Evolutionary conservation across 164 flowering plant species (phyloP).

Genomic region (Taxillus chinensis): DNA sequence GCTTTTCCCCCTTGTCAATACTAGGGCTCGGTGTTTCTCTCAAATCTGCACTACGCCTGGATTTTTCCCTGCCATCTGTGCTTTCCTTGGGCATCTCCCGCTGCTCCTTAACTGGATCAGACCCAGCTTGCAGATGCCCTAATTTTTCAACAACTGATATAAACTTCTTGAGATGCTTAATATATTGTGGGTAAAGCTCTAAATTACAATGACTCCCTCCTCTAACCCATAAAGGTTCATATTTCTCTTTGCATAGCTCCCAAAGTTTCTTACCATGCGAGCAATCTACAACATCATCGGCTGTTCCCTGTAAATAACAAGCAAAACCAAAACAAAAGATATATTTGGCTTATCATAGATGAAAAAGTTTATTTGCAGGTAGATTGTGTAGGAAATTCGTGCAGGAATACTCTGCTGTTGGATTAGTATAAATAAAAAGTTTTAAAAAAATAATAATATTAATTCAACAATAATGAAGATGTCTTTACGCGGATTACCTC

Average conservation of each 20-base stretch:
- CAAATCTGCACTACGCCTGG: slow-evolving; percentile 33
- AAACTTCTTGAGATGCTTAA: slow-evolving; percentile 54
- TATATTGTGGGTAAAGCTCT: slow-evolving; percentile 53
- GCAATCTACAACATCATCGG: slow-evolving; percentile 58
- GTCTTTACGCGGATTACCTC: no score
- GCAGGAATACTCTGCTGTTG: no score
- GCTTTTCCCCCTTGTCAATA: slow-evolving; percentile 43
- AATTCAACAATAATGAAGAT: no score
- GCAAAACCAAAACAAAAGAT: neutral
- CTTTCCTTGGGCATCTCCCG: slow-evolving; percentile 28
- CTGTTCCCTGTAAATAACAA: slow-evolving; percentile 39
- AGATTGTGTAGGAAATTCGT: no score
- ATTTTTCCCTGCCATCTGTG: slow-evolving; percentile 28
- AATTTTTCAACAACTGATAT: slow-evolving; percentile 41
- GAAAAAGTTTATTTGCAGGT: no score
- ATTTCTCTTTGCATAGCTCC: slow-evolving; percentile 52
- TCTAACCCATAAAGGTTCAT: slow-evolving; percentile 56
- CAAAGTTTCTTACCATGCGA: slow-evolving; percentile 63
- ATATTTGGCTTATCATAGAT: neutral
- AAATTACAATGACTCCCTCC: slow-evolving; percentile 63
- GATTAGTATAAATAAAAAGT: no score
- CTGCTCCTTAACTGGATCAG: slow-evolving; percentile 12
- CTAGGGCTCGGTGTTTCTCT: slow-evolving; percentile 44
- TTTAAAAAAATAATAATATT: no score
- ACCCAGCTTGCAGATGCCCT: slow-evolving; percentile 16